Evolutionary conservation across 2,329 filamentous ascomycete genomes (phyloP), one percentile per base, ranked within the genome.

Genomic region (Ophiostoma sp.): DNA sequence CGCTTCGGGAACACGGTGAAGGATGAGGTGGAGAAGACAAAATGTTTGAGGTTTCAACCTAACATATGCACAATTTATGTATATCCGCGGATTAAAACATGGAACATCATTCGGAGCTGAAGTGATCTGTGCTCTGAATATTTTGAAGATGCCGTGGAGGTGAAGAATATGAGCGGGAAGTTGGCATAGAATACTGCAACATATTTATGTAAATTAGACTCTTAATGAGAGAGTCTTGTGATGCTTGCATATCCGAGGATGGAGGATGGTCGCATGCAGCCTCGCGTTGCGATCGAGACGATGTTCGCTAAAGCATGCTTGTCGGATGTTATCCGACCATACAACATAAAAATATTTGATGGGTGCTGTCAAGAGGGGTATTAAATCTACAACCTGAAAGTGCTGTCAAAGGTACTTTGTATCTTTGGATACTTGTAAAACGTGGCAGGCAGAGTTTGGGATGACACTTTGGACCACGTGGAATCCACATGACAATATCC

Each of bases 391-490:
- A 42, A 39, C 5, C 4, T 22, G 33, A 1, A 17, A 5, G 12
- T 59, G 2, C 5, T 7, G 7, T 25, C 19, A 2, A 25, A 55
- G 15, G 12, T 61, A 17, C 25, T 17, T 1, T 11, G 33, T 63
- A 39, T 19, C 7, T 39, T 33, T 36, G 12, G 17, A 31, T 22
- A 63, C 59, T 39, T 39, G 9, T 6, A 22, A 63, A 63, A 42
- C 33, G 59, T 63, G 59, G 59, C 33, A 63, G 55, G 7, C 28
- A 19, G 15, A 22, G 33, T 39, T 39, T n/a, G 59, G 33, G 33
- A 63, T 63, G 59, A 5, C 55, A 63, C 22, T 31, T 59, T 19
- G 42, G 19, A 36, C 59, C 63, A 66, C 63, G 36, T 66, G 63
- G 63, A 45, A 9, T 19, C 39, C 63, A 66, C 63, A 66, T 48